A percentile compares a stretch with the other conserved stretches of the same genome.
Conservation (phyloP, 768 basidiomycete species). For the Gymnopilus junonius region DNA sequence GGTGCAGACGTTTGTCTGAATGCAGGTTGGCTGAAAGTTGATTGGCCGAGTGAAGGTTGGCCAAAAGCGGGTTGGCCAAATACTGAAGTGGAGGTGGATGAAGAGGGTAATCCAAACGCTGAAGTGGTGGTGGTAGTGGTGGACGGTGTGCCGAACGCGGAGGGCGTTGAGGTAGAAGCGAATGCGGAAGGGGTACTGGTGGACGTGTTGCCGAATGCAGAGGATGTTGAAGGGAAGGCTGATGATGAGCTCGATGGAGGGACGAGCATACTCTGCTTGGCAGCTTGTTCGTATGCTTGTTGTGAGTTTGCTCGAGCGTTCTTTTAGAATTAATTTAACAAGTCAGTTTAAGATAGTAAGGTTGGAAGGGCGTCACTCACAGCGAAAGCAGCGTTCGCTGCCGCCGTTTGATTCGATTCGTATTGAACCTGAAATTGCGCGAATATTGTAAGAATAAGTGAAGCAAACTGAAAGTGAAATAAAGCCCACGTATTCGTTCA, state of each 20-base stretch:
- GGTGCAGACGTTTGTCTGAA: conserved; percentile 25
- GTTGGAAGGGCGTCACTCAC: conserved; percentile 28
- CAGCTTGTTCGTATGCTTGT: conserved; percentile 57
- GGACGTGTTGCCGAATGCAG: conserved; percentile 51
- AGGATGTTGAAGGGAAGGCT: conserved; percentile 18
- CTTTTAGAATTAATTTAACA: conserved; percentile 22
- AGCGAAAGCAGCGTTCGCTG: conserved; percentile 52
- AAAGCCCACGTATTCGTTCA: conserved; percentile 71
- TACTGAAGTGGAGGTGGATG: conserved; percentile 2
- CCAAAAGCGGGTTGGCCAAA: conserved; percentile 20
- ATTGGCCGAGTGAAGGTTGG: neutral
- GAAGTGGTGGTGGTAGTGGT: conserved; percentile 22
- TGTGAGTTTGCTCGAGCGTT: conserved; percentile 53
- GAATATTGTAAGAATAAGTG: neutral
- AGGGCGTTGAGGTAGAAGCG: conserved; percentile 33
- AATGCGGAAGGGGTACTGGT: no score
- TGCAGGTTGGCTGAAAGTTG: no score
- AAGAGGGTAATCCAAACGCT: conserved; percentile 33
- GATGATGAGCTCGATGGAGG: conserved; percentile 16
- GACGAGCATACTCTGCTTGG: conserved; percentile 41
- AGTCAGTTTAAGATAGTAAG: neutral
- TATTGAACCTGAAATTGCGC: conserved; percentile 40
- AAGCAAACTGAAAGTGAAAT: neutral
- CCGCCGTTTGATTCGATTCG: conserved; percentile 57
- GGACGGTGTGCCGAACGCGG: conserved; percentile 32